A percentile compares a stretch with the other conserved stretches of the same genome.
These are phyloP conservation scores for Corylus heterophylla DNA, from an alignment of 306 rosid genomes.

Conservation along the genomic window DNA sequence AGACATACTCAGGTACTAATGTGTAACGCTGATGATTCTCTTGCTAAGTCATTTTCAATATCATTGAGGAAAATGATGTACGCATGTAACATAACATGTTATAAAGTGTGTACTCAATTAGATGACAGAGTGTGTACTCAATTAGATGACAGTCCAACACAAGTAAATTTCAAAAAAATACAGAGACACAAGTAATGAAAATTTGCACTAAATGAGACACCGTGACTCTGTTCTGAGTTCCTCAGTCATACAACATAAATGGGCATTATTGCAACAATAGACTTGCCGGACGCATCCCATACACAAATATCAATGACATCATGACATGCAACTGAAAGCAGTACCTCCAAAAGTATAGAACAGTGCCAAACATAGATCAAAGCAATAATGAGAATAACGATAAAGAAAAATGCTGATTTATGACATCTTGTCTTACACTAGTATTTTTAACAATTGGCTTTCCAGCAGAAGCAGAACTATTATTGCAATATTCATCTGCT, in stretches of 20 bases:
- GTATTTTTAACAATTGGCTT: slow-evolving; percentile 55
- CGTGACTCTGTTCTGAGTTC: not conserved
- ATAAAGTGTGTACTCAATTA: not conserved
- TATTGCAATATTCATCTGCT: slow-evolving; percentile 54
- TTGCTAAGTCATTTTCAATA: not conserved
- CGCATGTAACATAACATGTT: not conserved
- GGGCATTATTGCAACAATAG: not conserved
- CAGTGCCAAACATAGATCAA: not conserved
- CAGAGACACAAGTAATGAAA: not conserved
- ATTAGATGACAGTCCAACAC: not conserved
- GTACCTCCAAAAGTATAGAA: not conserved
- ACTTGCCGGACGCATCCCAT: not conserved
- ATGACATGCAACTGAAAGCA: not conserved
- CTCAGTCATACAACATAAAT: not conserved
- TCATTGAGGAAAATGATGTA: not conserved
- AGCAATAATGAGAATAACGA: not conserved
- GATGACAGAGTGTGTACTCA: not conserved
- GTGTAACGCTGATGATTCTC: not conserved
- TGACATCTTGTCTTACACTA: slow-evolving; percentile 50
- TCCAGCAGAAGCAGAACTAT: slow-evolving; percentile 50
- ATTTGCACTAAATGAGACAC: not conserved
- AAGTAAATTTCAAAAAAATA: not conserved
- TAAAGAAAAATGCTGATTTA: not conserved
- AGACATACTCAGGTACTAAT: not conserved
- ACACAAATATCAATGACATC: not conserved